Conservation (phyloP, 2,329 filamentous ascomycete genomes). For the Kalaharituber pfeilii region DNA sequence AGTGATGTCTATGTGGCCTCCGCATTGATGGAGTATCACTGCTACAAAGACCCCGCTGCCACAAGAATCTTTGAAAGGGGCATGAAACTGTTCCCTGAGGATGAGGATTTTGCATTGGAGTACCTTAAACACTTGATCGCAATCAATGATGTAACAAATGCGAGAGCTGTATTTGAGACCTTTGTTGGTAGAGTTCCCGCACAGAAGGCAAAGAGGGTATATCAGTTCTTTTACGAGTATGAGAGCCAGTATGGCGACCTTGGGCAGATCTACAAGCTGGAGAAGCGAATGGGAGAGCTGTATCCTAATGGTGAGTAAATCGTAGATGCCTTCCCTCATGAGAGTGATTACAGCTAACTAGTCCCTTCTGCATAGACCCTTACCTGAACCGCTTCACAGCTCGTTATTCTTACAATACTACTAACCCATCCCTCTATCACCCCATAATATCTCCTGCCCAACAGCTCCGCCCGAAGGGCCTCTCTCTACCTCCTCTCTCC, state of each 20-base stretch:
- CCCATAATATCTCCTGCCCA: slow-evolving; percentile 26
- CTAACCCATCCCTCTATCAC: slow-evolving; percentile 18
- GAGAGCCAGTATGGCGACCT: slow-evolving; percentile 90
- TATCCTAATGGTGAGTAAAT: slow-evolving; percentile 61
- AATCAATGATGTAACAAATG: slow-evolving; percentile 87
- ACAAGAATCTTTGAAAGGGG: slow-evolving; percentile 94
- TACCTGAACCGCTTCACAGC: slow-evolving; percentile 20
- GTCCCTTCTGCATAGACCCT: slow-evolving; percentile 17
- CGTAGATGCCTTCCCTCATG: too few relatives aligned
- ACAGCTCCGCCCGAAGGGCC: slow-evolving; percentile 31
- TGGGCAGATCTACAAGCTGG: slow-evolving; percentile 73
- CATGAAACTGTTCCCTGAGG: slow-evolving; percentile 79
- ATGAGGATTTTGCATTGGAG: slow-evolving; percentile 83
- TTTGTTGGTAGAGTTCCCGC: slow-evolving; percentile 61
- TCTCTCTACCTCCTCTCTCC: slow-evolving; percentile 2
- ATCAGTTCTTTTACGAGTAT: slow-evolving; percentile 84
- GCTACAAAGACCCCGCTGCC: slow-evolving; percentile 84
- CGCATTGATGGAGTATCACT: slow-evolving; percentile 83
- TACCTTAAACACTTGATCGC: slow-evolving; percentile 90
- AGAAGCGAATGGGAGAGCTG: slow-evolving; percentile 83
- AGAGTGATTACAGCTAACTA: too few relatives aligned
- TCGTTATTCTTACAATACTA: slow-evolving; percentile 22
- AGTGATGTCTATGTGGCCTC: slow-evolving; percentile 91
- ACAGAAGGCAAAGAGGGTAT: slow-evolving; percentile 66
- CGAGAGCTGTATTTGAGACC: slow-evolving; percentile 87